Base-by-base conservation (phyloP, 1,284 basidiomycete species). In the Agaricales sp. region DNA sequence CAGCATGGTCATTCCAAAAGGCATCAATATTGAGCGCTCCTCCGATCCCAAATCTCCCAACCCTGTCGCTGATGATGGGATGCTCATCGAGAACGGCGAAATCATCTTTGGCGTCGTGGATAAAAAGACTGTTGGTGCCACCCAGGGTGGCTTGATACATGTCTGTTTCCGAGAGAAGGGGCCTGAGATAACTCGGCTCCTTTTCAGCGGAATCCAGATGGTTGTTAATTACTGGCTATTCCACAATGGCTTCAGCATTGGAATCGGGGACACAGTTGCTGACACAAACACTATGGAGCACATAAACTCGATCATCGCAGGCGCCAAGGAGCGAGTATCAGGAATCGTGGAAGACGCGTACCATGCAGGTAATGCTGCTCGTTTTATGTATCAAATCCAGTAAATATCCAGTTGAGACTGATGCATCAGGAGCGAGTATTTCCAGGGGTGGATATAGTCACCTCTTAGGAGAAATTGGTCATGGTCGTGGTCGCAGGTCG, bases 161-260 rank as follows among this genome's bases (percentile, higher is more conserved):
- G 88, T 98, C 61, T 92, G 95, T 45, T 99, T 98, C 77, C 87
- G 95, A 49, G 95, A 99, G 67, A 92, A 95, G 62, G 96, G 96
- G 0, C 93, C 92, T 1, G 90, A 96, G 59, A 84, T 87, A 6
- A 92, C 92, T n/a, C 78, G 91, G 39, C 80, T 85, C 56, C 84
- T 98, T 52, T 98, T 99, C 71, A 92, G 90, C 4, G 92, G 94
- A 22, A 74, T 94, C 1, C 96, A 99, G 63, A 88, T 82, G 69
- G 83, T 99, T 49, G 92, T 99, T 68, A 98, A 99, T 67, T 99
- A 82, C 65, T 99, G 95, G 96, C 78, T 99, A 4, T 87, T 99
- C 68, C 96, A 99, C 69, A 95, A 95, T 57, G 94, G 96, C 38
- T 99, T 99, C 77, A 94, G 90, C 60, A 98, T 99, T 56, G 96